phyloP scores from a whole-genome alignment of 352 stramenopile species.

The Phytophthora pistaciae region DNA sequence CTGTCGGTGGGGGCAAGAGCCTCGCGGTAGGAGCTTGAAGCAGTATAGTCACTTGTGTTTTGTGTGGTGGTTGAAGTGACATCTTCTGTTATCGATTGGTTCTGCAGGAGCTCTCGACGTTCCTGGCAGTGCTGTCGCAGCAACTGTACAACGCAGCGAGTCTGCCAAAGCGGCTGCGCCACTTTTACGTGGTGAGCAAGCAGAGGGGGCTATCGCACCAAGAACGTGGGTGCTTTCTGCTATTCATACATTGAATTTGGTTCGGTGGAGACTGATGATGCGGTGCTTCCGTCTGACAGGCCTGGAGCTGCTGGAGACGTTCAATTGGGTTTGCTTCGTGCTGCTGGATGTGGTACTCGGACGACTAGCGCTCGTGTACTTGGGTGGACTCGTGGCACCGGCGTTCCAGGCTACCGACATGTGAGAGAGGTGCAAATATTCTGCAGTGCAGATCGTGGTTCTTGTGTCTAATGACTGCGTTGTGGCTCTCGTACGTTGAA shows the following conservation, averaged over 20 bases:
- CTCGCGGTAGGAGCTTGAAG: constrained; percentile 37
- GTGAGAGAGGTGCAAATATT: constrained; percentile 21
- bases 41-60: neutral
- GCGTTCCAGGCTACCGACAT: constrained; percentile 16
- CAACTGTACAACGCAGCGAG: constrained; percentile 42
- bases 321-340: constrained; percentile 45
- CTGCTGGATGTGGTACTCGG: constrained; percentile 44
- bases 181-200: constrained; percentile 34
- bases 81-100: no score
- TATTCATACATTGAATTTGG: neutral
- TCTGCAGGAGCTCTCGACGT: constrained; percentile 50
- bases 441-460: neutral
- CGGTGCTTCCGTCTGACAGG: constrained; percentile 24
- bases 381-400: constrained; percentile 13
- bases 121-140: constrained; percentile 45
- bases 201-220: constrained; percentile 29
- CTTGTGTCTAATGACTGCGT: neutral
- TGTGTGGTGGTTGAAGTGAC: neutral
- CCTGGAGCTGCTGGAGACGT: constrained; percentile 34
- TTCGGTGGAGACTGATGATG: neutral
- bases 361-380: constrained; percentile 22
- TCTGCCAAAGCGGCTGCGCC: constrained; percentile 30
- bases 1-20: constrained; percentile 37
- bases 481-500: neutral
- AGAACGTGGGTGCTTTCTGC: constrained; percentile 39